Evolutionary conservation across 129 eudicot genomes (phyloP).

Genomic region (Helianthus tuberosus): DNA sequence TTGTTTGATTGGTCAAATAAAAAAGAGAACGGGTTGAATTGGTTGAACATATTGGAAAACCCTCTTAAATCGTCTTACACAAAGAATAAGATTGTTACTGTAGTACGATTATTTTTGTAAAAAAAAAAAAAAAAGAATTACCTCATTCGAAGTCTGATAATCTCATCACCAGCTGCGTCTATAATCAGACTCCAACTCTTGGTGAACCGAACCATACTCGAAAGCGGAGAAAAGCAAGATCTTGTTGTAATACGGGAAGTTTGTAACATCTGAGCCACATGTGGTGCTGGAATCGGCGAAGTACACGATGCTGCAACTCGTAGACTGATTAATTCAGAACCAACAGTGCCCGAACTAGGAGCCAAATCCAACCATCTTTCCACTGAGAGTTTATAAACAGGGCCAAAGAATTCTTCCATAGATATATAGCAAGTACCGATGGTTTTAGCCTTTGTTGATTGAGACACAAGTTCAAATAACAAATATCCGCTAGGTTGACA

Average conservation of each 20-base stretch:
- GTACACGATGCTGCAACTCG: constrained; percentile 80
- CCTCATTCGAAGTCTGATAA: constrained; percentile 83
- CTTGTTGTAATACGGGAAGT: constrained; percentile 48
- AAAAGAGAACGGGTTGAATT: no score
- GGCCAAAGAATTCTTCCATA: constrained; percentile 53
- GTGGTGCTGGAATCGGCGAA: constrained; percentile 58
- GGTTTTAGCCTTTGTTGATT: constrained; percentile 39
- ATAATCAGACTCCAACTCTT: constrained; percentile 55
- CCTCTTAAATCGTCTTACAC: no score
- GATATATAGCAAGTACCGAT: constrained; percentile 70
- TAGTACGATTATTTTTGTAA: no score
- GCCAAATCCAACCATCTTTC: constrained; percentile 87
- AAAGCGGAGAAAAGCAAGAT: constrained; percentile 56
- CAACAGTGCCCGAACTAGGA: constrained; percentile 38
- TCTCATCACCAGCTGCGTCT: constrained; percentile 65
- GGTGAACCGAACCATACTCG: constrained; percentile 39
- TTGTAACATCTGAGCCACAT: constrained; percentile 52
- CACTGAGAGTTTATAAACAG: constrained; percentile 56
- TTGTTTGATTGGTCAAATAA: no score
- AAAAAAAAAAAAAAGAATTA: constrained; percentile 39
- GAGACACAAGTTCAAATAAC: constrained; percentile 58
- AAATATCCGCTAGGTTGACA: constrained; percentile 77
- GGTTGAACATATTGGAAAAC: no score
- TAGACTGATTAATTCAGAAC: constrained; percentile 54
- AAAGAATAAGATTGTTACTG: no score